phyloP scores from a whole-genome alignment of 345 rosid genomes.

The Salix exigua region DNA sequence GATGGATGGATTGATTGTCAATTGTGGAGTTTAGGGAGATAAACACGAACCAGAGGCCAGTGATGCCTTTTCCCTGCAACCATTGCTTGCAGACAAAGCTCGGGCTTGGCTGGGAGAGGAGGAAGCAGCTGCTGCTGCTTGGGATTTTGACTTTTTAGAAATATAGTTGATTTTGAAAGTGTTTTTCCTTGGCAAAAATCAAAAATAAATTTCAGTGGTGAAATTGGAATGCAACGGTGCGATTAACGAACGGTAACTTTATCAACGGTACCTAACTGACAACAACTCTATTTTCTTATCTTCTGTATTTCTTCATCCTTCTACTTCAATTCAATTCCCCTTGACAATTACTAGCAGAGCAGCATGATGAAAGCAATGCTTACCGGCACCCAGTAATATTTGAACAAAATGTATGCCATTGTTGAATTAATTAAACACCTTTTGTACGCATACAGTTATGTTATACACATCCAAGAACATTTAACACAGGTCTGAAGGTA shows the following conservation, averaged over 20 bases:
- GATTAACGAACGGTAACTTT: no score
- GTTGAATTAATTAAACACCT: not conserved
- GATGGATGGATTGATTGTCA: not conserved
- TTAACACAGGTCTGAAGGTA: not conserved
- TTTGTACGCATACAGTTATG: not conserved
- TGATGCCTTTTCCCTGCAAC: conserved; percentile 56
- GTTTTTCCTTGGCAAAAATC: no score
- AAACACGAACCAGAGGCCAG: conserved; percentile 65
- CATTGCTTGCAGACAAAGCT: conserved; percentile 3
- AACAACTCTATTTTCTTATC: no score
- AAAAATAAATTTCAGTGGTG: no score
- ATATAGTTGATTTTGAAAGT: no score
- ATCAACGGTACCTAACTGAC: no score
- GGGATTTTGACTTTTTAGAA: not conserved
- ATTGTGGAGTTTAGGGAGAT: not conserved
- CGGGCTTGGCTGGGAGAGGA: not conserved
- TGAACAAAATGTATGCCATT: not conserved
- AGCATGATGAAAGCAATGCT: not conserved
- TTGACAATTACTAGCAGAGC: not conserved
- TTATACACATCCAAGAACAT: not conserved
- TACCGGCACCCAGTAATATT: not conserved
- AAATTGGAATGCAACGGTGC: no score
- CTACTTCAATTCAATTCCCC: no score
- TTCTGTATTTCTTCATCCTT: no score
- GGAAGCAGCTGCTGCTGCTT: not conserved